Evolutionary conservation across 345 rosid species (phyloP).

Genomic region (Salix viminalis): DNA sequence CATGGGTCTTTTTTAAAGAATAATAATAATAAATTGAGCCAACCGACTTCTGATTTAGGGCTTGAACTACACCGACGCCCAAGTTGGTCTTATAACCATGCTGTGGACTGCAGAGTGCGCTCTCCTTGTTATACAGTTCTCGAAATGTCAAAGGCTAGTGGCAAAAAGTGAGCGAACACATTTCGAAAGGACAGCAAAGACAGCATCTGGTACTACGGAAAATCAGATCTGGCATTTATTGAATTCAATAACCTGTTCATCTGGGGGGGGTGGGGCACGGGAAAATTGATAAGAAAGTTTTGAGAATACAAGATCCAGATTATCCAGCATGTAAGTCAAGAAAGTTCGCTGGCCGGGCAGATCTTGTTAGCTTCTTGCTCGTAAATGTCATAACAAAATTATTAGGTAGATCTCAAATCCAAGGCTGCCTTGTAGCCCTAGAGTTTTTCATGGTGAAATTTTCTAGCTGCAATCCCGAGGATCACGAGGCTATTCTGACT

Average conservation of each 20-base stretch:
- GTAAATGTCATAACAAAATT: neutral
- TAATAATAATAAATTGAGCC: too few species aligned
- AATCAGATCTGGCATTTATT: conserved; percentile 27
- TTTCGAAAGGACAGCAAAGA: neutral
- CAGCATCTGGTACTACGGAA: conserved; percentile 8
- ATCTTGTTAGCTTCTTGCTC: neutral
- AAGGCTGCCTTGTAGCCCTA: neutral
- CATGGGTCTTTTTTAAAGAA: too few species aligned
- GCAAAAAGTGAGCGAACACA: neutral
- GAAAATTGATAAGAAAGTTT: conserved; percentile 1
- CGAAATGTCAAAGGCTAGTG: neutral
- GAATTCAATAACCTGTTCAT: neutral
- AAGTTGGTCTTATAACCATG: too few species aligned
- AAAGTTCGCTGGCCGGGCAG: neutral
- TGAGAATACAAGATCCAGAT: neutral
- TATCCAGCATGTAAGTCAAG: neutral
- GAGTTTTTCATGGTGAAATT: neutral
- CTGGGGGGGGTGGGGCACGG: conserved; percentile 1
- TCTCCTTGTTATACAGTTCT: neutral
- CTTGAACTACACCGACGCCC: too few species aligned
- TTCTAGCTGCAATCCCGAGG: neutral
- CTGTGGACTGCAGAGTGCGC: too few species aligned
- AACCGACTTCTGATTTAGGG: too few species aligned
- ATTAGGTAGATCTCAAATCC: neutral
- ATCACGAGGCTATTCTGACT: neutral